Evolutionary conservation across 495 filamentous ascomycete species (phyloP).

Genomic region (Aspergillus heteromorphus): DNA sequence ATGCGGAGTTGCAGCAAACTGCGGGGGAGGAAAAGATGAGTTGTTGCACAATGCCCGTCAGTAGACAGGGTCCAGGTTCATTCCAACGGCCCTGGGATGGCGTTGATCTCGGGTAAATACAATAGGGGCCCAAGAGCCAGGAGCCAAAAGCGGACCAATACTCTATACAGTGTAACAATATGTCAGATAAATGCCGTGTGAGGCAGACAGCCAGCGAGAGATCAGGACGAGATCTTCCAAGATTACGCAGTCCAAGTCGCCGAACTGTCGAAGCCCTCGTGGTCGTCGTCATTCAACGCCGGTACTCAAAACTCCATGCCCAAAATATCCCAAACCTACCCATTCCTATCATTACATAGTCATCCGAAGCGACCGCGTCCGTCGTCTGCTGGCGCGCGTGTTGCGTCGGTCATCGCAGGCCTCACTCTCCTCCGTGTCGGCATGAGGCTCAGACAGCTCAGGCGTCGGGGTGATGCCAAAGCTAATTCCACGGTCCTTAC

Average conservation of each 20-base stretch:
- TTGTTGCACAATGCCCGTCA: background rate
- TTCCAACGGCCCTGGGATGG: background rate
- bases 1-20: conserved; percentile 5
- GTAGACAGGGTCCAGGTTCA: background rate
- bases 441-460: conserved; percentile 34
- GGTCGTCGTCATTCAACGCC: background rate
- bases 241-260: background rate
- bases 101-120: background rate
- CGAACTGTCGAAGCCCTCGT: background rate
- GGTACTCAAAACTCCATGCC: background rate
- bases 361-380: conserved; percentile 33
- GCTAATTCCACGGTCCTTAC: conserved; percentile 38
- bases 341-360: conserved; percentile 30
- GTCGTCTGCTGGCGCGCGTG: conserved; percentile 33
- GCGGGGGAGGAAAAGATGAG: background rate
- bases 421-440: conserved; percentile 36
- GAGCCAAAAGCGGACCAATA: background rate
- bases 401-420: conserved; percentile 25
- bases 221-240: background rate
- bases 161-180: background rate
- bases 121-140: background rate
- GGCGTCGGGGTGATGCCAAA: conserved; percentile 35
- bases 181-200: background rate
- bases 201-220: background rate
- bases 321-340: conserved; percentile 1